A percentile compares a stretch with the other conserved stretches of the same genome.
Evolutionary conservation across 768 basidiomycete genomes (phyloP).

Genomic region (Gymnopilus junonius): DNA sequence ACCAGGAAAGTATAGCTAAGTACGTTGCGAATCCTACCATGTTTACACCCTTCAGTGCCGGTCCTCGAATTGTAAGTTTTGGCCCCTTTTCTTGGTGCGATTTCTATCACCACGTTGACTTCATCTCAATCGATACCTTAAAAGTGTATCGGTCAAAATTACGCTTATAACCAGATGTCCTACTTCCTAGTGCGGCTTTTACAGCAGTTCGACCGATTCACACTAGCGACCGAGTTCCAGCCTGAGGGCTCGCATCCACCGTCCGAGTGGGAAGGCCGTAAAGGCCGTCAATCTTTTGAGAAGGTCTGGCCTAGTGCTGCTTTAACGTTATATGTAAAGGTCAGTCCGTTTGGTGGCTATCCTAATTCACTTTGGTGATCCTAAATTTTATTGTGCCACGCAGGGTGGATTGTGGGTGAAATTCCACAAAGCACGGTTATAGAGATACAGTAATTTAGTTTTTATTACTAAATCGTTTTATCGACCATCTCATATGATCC

Average conservation of each 20-base stretch:
- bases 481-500: no score
- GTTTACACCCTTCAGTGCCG: constrained; percentile 76
- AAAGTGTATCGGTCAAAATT: constrained; percentile 75
- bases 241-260: constrained; percentile 68
- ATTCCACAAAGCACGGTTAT: constrained; percentile 36
- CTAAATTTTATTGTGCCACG: neutral
- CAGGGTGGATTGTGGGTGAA: constrained; percentile 69
- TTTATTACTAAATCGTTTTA: neutral
- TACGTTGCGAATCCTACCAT: constrained; percentile 67
- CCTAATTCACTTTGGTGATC: neutral
- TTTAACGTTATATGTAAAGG: constrained; percentile 71
- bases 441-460: neutral
- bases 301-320: constrained; percentile 65
- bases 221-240: constrained; percentile 63
- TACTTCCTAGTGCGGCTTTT: constrained; percentile 71
- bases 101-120: neutral
- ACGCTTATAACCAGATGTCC: constrained; percentile 78
- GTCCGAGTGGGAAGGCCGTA: constrained; percentile 52
- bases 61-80: constrained; percentile 56
- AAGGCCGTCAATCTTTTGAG: constrained; percentile 58
- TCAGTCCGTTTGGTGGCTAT: constrained; percentile 28
- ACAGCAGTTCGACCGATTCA: constrained; percentile 65
- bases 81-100: neutral
- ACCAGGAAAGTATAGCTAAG: constrained; percentile 52
- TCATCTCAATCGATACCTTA: neutral